A percentile compares a stretch with the other conserved stretches of the same genome.
These are phyloP conservation scores for Mucor plumbeus DNA, from an alignment of 371 early-diverging fungal genomes.

Conservation along the genomic window DNA sequence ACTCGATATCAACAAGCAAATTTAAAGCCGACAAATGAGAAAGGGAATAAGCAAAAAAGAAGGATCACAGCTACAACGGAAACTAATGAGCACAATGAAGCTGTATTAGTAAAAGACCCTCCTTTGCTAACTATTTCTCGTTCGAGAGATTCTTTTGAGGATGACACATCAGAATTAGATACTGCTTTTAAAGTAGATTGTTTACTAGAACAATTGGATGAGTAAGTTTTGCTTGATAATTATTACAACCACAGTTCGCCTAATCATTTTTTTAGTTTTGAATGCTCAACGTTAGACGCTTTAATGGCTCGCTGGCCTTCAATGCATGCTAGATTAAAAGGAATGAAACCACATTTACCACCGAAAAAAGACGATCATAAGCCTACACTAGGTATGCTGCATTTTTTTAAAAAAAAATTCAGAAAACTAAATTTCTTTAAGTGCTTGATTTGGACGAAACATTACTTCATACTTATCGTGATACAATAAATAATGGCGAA, in stretches of 20 bases:
- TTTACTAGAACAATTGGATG: conserved; percentile 49
- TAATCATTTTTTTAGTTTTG: conserved; percentile 32
- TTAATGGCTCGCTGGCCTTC: conserved; percentile 55
- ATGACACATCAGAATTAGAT: conserved; percentile 16
- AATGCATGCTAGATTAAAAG: conserved; percentile 45
- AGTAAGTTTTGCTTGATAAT: conserved; percentile 27
- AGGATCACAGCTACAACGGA: background rate
- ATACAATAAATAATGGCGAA: conserved; percentile 21
- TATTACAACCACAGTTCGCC: background rate
- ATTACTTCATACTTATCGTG: conserved; percentile 44
- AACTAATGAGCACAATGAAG: conserved; percentile 20
- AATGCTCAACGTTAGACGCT: conserved; percentile 51
- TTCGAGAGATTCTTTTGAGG: conserved; percentile 34
- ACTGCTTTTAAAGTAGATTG: conserved; percentile 35
- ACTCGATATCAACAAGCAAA: conserved; percentile 42
- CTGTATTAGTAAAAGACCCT: conserved; percentile 31
- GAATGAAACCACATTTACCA: conserved; percentile 50
- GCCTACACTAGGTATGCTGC: conserved; percentile 47
- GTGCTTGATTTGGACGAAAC: conserved; percentile 56
- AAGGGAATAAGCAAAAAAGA: conserved; percentile 12
- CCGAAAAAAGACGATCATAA: conserved; percentile 45
- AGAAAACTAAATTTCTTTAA: conserved; percentile 10
- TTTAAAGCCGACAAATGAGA: conserved; percentile 21
- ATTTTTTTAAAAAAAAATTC: background rate
- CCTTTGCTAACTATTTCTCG: conserved; percentile 38